Percentiles rank a stretch among this genome's conserved stretches.
Conservation (phyloP, 352 stramenopile species). For the Globisporangium lucens region DNA sequence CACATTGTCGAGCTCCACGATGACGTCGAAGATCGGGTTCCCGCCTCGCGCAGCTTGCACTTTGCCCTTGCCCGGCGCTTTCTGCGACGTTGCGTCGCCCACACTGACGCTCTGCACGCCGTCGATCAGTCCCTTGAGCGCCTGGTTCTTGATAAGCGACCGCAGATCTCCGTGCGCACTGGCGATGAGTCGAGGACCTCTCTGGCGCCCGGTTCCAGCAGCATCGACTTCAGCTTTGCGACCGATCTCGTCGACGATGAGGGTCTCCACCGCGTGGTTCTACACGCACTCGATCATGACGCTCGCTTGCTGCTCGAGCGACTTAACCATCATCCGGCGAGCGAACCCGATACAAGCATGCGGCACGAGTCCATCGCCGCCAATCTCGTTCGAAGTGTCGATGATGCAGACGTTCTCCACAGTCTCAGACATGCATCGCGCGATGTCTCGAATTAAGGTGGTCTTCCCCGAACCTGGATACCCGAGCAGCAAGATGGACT, state of each 20-base stretch:
- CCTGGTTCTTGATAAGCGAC: constrained; percentile 80
- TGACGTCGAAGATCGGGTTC: constrained; percentile 77
- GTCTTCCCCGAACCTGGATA: constrained; percentile 77
- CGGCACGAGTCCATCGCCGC: constrained; percentile 76
- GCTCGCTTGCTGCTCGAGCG: constrained; percentile 54
- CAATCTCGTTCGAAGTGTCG: constrained; percentile 91
- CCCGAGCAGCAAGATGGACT: constrained; percentile 66
- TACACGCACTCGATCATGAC: constrained; percentile 91
- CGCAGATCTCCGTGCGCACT: constrained; percentile 16
- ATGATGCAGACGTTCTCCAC: constrained; percentile 82
- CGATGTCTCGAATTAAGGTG: constrained; percentile 81
- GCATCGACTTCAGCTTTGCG: constrained; percentile 72
- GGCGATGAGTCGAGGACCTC: constrained; percentile 80
- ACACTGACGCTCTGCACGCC: constrained; percentile 38
- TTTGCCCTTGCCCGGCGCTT: constrained; percentile 28
- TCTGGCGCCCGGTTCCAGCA: constrained; percentile 60
- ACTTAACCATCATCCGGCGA: constrained; percentile 79
- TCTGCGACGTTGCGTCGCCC: constrained; percentile 17
- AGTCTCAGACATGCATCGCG: constrained; percentile 50
- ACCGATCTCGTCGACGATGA: constrained; percentile 91
- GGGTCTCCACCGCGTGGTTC: constrained; percentile 85
- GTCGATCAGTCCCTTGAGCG: constrained; percentile 66
- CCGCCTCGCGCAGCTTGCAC: constrained; percentile 43
- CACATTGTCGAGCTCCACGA: constrained; percentile 75
- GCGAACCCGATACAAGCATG: constrained; percentile 71